phyloP scores from a whole-genome alignment of 139 green algal species.

The Haematococcus sp. region DNA sequence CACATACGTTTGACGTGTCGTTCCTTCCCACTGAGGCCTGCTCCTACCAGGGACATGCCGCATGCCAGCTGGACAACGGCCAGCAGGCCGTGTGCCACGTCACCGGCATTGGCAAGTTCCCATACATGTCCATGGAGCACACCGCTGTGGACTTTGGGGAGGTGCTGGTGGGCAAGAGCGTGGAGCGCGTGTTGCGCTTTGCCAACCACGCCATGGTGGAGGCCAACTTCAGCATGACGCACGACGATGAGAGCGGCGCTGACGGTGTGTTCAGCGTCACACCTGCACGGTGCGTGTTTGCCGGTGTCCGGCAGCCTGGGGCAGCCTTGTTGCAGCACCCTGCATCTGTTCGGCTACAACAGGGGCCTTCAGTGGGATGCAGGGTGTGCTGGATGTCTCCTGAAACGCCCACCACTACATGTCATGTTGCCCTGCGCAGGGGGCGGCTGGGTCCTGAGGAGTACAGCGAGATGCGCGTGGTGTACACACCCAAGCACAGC shows the following conservation, averaged over 20 bases:
- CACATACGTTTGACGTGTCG: constrained; percentile 24
- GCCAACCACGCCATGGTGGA: constrained; percentile 56
- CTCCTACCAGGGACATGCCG: constrained; percentile 44
- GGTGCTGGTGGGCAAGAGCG: constrained; percentile 55
- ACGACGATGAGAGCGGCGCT: background rate
- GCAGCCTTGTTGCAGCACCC: background rate
- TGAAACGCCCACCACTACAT: too few relatives aligned
- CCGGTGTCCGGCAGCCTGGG: background rate
- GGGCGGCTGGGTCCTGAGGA: constrained; percentile 46
- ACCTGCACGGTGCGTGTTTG: constrained; percentile 15
- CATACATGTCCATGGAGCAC: constrained; percentile 56
- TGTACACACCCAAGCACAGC: constrained; percentile 48
- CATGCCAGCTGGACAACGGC: constrained; percentile 49
- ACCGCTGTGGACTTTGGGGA: constrained; percentile 51
- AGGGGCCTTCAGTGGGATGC: too few relatives aligned
- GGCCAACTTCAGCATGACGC: constrained; percentile 48
- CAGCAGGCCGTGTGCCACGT: constrained; percentile 31
- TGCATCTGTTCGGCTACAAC: too few relatives aligned
- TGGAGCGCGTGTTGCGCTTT: constrained; percentile 43
- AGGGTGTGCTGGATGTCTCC: too few relatives aligned
- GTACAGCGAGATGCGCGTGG: constrained; percentile 45
- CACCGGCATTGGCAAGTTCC: constrained; percentile 66
- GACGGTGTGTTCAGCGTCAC: constrained; percentile 29
- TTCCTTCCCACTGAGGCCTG: constrained; percentile 62
- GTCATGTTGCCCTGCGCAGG: too few relatives aligned